Evolutionary conservation across 148 eudicot species (phyloP).

Genomic region (Amaranthus palmeri): DNA sequence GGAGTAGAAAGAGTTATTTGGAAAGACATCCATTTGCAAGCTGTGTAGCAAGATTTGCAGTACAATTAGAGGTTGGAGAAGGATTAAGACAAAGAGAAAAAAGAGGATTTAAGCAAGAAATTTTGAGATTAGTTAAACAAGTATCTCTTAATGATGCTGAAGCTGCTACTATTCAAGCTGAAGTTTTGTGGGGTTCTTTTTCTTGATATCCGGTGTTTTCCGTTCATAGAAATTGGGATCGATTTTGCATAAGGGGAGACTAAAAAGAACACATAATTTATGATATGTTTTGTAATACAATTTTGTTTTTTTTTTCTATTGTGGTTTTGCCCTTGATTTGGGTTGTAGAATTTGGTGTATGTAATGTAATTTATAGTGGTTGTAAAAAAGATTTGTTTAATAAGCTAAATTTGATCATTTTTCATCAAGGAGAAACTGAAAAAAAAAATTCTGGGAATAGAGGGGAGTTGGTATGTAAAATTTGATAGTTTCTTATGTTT

Average conservation of each 20-base stretch:
- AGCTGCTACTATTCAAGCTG: slow-evolving; percentile 76
- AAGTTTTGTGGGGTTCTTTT: slow-evolving; percentile 93
- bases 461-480: too few species aligned
- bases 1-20: slow-evolving; percentile 35
- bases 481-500: too few species aligned
- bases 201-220: slow-evolving; percentile 29
- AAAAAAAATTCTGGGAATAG: too few species aligned
- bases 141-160: slow-evolving; percentile 63
- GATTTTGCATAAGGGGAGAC: background rate
- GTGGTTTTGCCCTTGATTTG: background rate
- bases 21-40: slow-evolving; percentile 62
- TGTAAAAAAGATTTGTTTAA: background rate
- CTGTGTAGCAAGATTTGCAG: slow-evolving; percentile 75
- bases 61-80: slow-evolving; percentile 87
- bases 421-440: too few species aligned
- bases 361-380: background rate
- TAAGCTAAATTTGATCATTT: background rate
- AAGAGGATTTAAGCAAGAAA: slow-evolving; percentile 62
- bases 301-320: background rate
- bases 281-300: too few species aligned
- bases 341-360: background rate
- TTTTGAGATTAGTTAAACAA: slow-evolving; percentile 53
- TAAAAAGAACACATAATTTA: background rate
- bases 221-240: too few species aligned
- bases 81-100: slow-evolving; percentile 78